Evolutionary conservation across 148 eudicot species (phyloP), one percentile per base, ranked within the genome.

Genomic region (Rhododendron henanense): DNA sequence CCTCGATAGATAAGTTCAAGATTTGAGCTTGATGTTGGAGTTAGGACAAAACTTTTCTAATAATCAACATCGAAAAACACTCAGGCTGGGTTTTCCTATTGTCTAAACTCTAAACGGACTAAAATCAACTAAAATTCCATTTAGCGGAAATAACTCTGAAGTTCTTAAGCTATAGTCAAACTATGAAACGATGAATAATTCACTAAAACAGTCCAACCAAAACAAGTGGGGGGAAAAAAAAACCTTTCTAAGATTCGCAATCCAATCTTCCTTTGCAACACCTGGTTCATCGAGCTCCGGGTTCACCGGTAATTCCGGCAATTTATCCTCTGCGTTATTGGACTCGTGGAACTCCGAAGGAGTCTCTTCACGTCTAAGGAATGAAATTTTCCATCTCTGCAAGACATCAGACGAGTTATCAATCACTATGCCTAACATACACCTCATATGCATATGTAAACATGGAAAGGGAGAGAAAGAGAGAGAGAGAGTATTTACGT

Each of bases 311-410:
- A 89, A 90, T 81, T 90, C 97, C 7, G 95, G 84, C 81, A 93
- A 78, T 79, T 81, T 84, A 77, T 90, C 92, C 57, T 90, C 94
- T 81, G 81, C 81, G 3, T 48, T 75, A 67, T 91, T 92, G 53
- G 90, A 88, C 75, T 89, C 83, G 82, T 85, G 86, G 65, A 84
- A 84, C 83, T 93, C 94, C 2, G 90, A 86, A 76, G 91, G 76
- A 44, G 89, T 81, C 35, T 93, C 93, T 18, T 92, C 97, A 45
- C 88, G 88, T 88, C 92, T 91, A 90, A 94, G 92, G 90, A 95
- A 94, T 85, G 87, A 89, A 85, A 94, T 79, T 79, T 84, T 92
- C 95, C 95, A 92, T 87, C 85, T 94, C 95, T 93, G 87, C 91
- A 85, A 28, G 84, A 59, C 81, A 78, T 51, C 47, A 45, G 14